Evolutionary conservation across 345 rosid genomes (phyloP), one percentile per base, ranked within the genome.

Genomic region (Salix udensis): DNA sequence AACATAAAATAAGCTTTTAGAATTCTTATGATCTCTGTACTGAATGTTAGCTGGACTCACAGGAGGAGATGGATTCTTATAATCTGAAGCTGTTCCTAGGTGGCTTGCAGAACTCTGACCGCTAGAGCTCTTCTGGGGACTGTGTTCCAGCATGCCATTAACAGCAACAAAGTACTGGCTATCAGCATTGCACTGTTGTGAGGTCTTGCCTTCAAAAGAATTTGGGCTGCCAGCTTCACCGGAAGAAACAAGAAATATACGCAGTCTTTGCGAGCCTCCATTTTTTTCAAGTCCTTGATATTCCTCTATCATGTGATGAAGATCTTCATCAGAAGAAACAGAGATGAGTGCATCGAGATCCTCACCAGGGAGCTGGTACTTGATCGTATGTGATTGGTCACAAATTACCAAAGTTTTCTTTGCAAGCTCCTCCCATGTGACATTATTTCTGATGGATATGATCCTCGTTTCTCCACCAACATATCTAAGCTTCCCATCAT

Each of bases 311-410:
- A 95, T 86, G 78, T 88, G 86, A 23, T 82, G 88, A 67, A 95
- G 91, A 84, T 95, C 98, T 83, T 95, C 98, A 75, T 90, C 85
- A 0, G 92, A 89, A 75, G 91, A 89, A 79, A 94, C 94, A 5
- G 97, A 94, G 61, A 92, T 87, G 15, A 94, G 82, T 6, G 98
- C 94, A 36, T 94, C 97, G 14, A 94, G 97, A 84, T 94, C 98
- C 88, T 94, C 97, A 4, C 90, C 95, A 0, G 98, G 98, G 71
- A 95, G 96, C 71, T 95, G 98, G 79, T 93, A 95, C 84, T 87
- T 95, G 83, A 95, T 88, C 10, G 88, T 88, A 77, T 93, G 97
- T 15, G 91, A 85, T 34, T 90, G 91, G 73, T 81, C 88, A 75
- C 91, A 89, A 78, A 95, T 79, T 66, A 82, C 93, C 12, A 78